These are phyloP conservation scores for Nothomitra cinnamomea DNA, from an alignment of 2,329 filamentous ascomycete species.

Conservation along the genomic window DNA sequence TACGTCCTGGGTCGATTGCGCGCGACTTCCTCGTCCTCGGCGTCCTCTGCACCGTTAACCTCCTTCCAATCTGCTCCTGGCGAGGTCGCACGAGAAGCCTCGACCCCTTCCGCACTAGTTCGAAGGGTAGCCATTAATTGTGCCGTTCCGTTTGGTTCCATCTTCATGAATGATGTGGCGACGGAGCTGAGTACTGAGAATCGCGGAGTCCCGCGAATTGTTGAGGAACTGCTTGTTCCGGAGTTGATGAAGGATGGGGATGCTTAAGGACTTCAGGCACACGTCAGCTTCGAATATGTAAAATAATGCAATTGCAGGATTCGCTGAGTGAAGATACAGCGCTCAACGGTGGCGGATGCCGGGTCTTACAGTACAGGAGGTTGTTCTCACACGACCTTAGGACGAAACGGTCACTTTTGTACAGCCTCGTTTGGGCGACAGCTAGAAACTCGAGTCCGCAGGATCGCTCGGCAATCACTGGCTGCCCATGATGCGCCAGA, in stretches of 20 bases:
- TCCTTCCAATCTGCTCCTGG: constrained; percentile 48
- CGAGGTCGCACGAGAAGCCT: constrained; percentile 72
- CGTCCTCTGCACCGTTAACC: constrained; percentile 30
- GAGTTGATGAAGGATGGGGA: neutral
- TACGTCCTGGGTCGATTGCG: constrained; percentile 70
- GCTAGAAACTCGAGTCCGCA: neutral
- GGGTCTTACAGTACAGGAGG: neutral
- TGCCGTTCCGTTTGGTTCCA: constrained; percentile 1
- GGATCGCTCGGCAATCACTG: constrained; percentile 1
- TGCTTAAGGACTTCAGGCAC: neutral
- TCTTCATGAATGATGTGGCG: neutral
- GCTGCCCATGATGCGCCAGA: neutral
- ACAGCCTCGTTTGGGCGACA: neutral
- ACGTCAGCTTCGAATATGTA: neutral
- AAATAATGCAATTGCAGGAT: neutral
- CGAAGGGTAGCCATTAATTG: constrained; percentile 1
- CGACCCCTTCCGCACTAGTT: constrained; percentile 25
- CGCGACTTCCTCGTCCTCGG: constrained; percentile 41
- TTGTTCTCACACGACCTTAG: constrained; percentile 1
- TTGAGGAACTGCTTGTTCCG: neutral
- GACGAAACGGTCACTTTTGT: neutral
- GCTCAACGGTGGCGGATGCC: neutral
- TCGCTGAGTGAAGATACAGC: neutral
- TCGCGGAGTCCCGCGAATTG: neutral
- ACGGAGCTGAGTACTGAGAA: neutral